These are phyloP conservation scores for Boletus subparvulus DNA, from an alignment of 768 basidiomycete genomes.

Conservation along the genomic window DNA sequence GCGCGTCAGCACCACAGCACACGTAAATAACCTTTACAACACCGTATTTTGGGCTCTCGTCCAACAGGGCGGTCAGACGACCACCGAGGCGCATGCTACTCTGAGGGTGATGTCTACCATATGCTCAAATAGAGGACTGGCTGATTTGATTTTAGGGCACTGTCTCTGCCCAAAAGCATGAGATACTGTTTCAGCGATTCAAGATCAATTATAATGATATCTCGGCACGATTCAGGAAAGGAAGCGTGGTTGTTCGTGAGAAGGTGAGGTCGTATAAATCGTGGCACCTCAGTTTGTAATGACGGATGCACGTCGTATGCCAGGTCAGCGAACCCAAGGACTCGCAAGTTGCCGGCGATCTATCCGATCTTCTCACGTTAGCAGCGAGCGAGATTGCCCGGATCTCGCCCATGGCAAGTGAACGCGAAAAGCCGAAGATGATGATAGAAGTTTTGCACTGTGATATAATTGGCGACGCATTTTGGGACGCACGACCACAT, in stretches of 20 bases:
- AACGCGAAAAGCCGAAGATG: constrained; percentile 38
- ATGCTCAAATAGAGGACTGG: background rate
- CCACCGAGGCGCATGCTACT: constrained; percentile 77
- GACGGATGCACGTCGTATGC: background rate
- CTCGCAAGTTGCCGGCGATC: background rate
- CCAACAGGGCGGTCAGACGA: constrained; percentile 73
- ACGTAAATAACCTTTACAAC: constrained; percentile 98
- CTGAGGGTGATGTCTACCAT: constrained; percentile 53
- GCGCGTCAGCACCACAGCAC: constrained; percentile 54
- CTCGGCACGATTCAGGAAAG: constrained; percentile 74
- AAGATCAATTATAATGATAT: constrained; percentile 85
- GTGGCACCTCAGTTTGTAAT: background rate
- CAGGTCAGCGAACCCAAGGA: constrained; percentile 12
- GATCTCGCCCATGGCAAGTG: constrained; percentile 29
- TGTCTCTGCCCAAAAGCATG: constrained; percentile 85
- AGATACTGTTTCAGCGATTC: constrained; percentile 82
- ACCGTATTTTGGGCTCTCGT: constrained; percentile 95
- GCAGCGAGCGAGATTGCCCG: background rate
- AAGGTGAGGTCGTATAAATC: constrained; percentile 36
- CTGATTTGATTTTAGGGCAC: constrained; percentile 63
- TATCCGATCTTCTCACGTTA: background rate
- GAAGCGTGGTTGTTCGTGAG: constrained; percentile 77
- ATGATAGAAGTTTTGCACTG: constrained; percentile 67
- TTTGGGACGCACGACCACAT: constrained; percentile 67
- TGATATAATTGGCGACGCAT: constrained; percentile 79